Evolutionary conservation across 108 stramenopile species (phyloP).

Genomic region (Asterionellopsis glacialis): DNA sequence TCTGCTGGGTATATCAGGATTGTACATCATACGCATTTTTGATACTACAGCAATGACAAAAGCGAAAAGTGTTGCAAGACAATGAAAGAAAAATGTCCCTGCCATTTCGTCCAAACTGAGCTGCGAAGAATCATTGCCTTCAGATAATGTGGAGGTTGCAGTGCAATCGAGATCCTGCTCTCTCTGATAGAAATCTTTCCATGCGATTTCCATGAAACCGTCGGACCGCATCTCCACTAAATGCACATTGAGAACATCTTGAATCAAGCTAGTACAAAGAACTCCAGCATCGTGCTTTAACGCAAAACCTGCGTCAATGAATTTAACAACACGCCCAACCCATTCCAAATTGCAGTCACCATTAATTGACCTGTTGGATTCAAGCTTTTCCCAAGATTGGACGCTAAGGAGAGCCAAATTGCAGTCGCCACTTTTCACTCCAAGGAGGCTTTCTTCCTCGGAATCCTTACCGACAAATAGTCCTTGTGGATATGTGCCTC

Average conservation of each 20-base stretch:
- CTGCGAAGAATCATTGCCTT: neutral
- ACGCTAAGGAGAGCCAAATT: neutral
- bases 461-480: neutral
- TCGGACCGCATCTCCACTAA: slow-evolving; percentile 12
- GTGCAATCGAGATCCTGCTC: neutral
- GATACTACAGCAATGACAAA: too few relatives aligned
- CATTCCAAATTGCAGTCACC: slow-evolving; percentile 5
- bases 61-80: too few relatives aligned
- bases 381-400: neutral
- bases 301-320: slow-evolving; percentile 9
- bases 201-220: slow-evolving; percentile 15
- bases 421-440: slow-evolving; percentile 1
- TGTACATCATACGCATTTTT: too few relatives aligned
- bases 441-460: neutral
- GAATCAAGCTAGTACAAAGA: slow-evolving; percentile 5
- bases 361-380: slow-evolving; percentile 5
- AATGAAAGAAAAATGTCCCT: slow-evolving; percentile 3
- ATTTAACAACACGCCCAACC: neutral
- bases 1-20: too few relatives aligned
- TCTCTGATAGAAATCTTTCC: neutral
- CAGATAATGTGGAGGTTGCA: neutral
- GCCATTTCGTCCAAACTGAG: neutral
- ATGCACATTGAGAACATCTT: slow-evolving; percentile 5
- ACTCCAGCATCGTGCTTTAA: slow-evolving; percentile 1
- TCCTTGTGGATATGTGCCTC: neutral